Percentiles rank a stretch among this genome's conserved stretches.
phyloP scores from a whole-genome alignment of 2,329 filamentous ascomycete genomes.

The Aspergillus bombycis region DNA sequence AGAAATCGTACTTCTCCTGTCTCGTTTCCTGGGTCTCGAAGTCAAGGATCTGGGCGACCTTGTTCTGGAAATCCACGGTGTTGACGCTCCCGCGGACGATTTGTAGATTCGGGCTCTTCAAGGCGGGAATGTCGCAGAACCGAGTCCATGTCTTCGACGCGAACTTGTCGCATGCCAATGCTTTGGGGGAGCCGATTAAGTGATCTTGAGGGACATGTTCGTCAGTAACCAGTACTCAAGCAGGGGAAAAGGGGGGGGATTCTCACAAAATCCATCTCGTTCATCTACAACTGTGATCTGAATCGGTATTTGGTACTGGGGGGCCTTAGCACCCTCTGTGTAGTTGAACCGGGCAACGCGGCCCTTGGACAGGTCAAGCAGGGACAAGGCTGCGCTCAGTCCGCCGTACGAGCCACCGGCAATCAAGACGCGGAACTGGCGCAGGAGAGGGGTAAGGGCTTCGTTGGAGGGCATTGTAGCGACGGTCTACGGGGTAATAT shows the following conservation, averaged over 20 bases:
- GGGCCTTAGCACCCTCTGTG: conserved; percentile 25
- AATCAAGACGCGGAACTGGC: conserved; percentile 61
- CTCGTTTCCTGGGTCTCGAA: conserved; percentile 47
- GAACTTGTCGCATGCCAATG: conserved; percentile 65
- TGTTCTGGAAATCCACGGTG: conserved; percentile 61
- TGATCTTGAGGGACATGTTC: conserved; percentile 58
- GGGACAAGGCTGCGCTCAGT: conserved; percentile 66
- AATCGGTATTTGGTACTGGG: conserved; percentile 55
- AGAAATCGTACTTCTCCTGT: conserved; percentile 66
- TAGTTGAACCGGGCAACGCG: conserved; percentile 50
- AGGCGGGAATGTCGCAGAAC: conserved; percentile 67
- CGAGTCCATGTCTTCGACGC: conserved; percentile 71
- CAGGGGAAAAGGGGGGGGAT: not conserved
- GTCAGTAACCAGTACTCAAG: not conserved
- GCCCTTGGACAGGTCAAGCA: conserved; percentile 68
- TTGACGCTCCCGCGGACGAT: conserved; percentile 69
- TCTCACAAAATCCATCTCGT: conserved; percentile 76
- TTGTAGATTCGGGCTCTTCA: conserved; percentile 65
- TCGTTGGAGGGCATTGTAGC: conserved; percentile 32
- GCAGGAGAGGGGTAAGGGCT: conserved; percentile 23
- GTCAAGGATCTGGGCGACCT: conserved; percentile 62
- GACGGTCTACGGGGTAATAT: not conserved
- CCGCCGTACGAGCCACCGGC: conserved; percentile 75
- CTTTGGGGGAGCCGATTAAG: conserved; percentile 74
- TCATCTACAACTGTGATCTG: conserved; percentile 77